Base-by-base conservation (phyloP, 306 rosid genomes). In the Carpinus viminea region DNA sequence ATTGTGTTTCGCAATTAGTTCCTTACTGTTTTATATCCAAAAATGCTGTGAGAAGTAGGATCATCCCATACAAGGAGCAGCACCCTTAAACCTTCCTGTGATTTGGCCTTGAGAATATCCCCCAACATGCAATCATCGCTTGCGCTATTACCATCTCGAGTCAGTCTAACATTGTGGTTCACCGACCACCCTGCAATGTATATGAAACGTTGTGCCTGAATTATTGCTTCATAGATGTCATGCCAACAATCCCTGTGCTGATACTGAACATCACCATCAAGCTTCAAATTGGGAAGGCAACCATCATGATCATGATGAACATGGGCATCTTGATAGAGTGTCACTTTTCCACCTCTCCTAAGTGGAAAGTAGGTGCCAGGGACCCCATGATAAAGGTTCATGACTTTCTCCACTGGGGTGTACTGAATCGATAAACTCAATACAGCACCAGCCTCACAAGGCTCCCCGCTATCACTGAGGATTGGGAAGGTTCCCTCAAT, bases 141-240 rank as follows among this genome's bases (percentile, higher is more conserved):
- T 16, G 59, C 84, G 54, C 81, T 82, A 48, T 34, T 62, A 10
- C 43, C 73, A 64, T 86, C 91, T 45, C 98, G 85, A 76, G 92
- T 68, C 43, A 94, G 85, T 80, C 73, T 72, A 78, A 94, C 97
- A 74, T 86, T 83, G 80, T 92, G 90, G 73, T 85, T 88, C 24
- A 94, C 98, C 36, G 97, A 94, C 98, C 97, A 94, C 4, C 98
- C 98, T 8, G 81, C 90, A 48, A 94, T 87, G 79, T 92, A 94
- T 54, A 94, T 86, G 76, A 94, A 84, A 12, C 88, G 84, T 2
- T 90, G 85, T 0, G 98, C 97, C 46, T 86, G 55, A 73, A 83
- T 87, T 74, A 94, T 87, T 2, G 97, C 94, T 54, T 92, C 88
- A 80, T 83, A 86, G 6, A 92, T 87, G 48, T 94, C 95, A 13